Percentiles rank a stretch among this genome's conserved stretches.
Conservation (phyloP, 2,329 filamentous ascomycete genomes). For the Aspergillus sp. region DNA sequence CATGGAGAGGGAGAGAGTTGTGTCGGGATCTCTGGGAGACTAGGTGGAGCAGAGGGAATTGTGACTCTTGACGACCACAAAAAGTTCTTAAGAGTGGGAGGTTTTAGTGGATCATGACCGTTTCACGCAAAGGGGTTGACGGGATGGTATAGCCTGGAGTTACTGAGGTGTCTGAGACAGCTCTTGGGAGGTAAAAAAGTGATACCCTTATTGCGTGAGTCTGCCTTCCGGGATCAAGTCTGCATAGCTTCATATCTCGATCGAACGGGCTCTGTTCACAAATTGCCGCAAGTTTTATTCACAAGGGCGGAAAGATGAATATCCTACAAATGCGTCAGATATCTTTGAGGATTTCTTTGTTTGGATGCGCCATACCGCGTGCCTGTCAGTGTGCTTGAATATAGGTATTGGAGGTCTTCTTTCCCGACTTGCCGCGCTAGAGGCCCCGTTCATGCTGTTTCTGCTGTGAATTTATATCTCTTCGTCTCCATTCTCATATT, state of each 20-base stretch:
- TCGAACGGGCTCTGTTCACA: conserved; percentile 30
- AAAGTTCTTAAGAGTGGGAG: conserved; percentile 26
- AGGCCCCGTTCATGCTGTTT: conserved; percentile 30
- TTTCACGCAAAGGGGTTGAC: conserved; percentile 30
- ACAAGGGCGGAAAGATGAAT: conserved; percentile 27
- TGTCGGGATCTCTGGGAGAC: background rate
- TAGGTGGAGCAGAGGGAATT: conserved; percentile 12
- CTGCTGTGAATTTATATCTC: conserved; percentile 12
- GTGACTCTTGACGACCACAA: conserved; percentile 28
- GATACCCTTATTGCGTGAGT: conserved; percentile 47
- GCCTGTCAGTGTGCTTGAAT: conserved; percentile 29
- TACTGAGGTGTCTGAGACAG: conserved; percentile 43
- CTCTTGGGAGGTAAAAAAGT: conserved; percentile 42
- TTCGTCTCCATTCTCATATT: conserved; percentile 10
- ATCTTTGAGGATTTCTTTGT: conserved; percentile 31
- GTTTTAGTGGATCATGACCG: conserved; percentile 32
- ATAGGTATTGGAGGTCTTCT: conserved; percentile 31
- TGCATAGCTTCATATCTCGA: conserved; percentile 42
- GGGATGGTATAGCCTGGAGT: conserved; percentile 41
- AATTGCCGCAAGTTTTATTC: conserved; percentile 30
- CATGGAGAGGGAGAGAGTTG: background rate
- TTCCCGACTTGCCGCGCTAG: conserved; percentile 38
- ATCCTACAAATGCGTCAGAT: conserved; percentile 33
- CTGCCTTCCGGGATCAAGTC: conserved; percentile 41
- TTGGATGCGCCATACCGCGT: conserved; percentile 25